These are phyloP conservation scores for Cladophialophora yegresii DNA, from an alignment of 2,329 filamentous ascomycete species.

Conservation along the genomic window DNA sequence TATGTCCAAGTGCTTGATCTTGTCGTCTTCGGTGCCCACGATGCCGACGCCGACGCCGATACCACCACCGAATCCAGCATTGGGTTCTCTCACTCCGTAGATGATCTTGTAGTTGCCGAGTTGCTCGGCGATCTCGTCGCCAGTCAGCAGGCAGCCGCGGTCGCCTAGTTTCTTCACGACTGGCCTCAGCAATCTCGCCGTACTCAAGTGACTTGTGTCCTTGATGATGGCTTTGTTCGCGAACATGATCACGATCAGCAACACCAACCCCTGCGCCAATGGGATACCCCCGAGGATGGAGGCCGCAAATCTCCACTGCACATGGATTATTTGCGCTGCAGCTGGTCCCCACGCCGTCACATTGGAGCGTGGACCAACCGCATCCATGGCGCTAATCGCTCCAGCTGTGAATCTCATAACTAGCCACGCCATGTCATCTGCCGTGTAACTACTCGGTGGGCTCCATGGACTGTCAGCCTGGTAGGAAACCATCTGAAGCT, in stretches of 20 bases:
- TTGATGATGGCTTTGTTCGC: conserved; percentile 34
- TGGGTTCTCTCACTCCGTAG: conserved; percentile 35
- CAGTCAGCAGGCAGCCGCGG: conserved; percentile 28
- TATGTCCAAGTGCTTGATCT: conserved; percentile 18
- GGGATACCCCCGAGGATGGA: conserved; percentile 30
- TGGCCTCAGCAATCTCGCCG: conserved; percentile 29
- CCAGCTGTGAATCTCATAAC: conserved; percentile 28
- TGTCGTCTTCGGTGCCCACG: conserved; percentile 2
- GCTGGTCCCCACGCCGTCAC: conserved; percentile 73
- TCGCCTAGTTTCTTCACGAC: conserved; percentile 29
- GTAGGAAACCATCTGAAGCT: conserved; percentile 25
- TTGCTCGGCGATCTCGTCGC: conserved; percentile 33
- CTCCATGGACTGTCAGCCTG: conserved; percentile 40
- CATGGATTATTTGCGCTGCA: conserved; percentile 81
- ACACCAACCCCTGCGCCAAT: conserved; percentile 23
- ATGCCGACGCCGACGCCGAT: neutral
- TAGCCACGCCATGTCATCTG: conserved; percentile 18
- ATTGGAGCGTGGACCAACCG: conserved; percentile 45
- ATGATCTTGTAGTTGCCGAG: conserved; percentile 29
- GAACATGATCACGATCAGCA: conserved; percentile 25
- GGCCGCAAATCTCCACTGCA: conserved; percentile 52
- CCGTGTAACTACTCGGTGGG: conserved; percentile 17
- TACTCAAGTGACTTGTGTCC: conserved; percentile 28
- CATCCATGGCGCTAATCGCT: conserved; percentile 27
- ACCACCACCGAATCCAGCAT: neutral